These are phyloP conservation scores for Quercus rubra DNA, from an alignment of 306 rosid species.

Conservation along the genomic window DNA sequence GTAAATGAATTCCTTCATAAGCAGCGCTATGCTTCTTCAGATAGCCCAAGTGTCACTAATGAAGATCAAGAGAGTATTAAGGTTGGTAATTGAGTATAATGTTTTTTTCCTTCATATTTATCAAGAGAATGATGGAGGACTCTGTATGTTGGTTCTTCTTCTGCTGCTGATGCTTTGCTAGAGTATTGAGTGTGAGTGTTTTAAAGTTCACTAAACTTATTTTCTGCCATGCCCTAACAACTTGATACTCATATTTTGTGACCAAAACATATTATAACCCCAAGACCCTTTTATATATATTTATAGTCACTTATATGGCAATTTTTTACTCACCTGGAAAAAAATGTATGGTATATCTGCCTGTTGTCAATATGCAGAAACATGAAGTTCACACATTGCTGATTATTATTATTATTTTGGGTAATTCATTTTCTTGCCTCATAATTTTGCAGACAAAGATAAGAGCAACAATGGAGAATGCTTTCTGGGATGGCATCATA, in stretches of 20 bases:
- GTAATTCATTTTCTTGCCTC: background rate
- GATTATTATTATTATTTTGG: background rate
- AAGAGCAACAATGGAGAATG: constrained; percentile 74
- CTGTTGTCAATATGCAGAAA: background rate
- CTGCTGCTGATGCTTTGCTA: background rate
- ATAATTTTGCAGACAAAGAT: constrained; percentile 58
- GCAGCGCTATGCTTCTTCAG: constrained; percentile 39
- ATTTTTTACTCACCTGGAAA: background rate
- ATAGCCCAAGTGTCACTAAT: constrained; percentile 37
- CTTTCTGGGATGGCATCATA: constrained; percentile 84
- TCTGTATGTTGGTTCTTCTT: background rate
- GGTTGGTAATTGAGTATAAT: constrained; percentile 34
- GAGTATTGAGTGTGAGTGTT: background rate
- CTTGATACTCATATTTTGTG: background rate
- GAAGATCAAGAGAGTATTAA: constrained; percentile 49
- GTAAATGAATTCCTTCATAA: constrained; percentile 84
- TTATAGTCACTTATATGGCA: background rate
- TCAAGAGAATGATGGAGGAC: background rate
- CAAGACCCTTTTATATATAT: background rate
- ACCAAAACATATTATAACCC: background rate
- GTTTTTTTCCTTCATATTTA: background rate
- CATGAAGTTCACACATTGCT: background rate
- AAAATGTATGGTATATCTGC: background rate
- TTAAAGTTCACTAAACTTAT: background rate
- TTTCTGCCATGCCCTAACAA: background rate